Evolutionary conservation across 495 filamentous ascomycete species (phyloP).

Genomic region (Daldinia bambusicola): DNA sequence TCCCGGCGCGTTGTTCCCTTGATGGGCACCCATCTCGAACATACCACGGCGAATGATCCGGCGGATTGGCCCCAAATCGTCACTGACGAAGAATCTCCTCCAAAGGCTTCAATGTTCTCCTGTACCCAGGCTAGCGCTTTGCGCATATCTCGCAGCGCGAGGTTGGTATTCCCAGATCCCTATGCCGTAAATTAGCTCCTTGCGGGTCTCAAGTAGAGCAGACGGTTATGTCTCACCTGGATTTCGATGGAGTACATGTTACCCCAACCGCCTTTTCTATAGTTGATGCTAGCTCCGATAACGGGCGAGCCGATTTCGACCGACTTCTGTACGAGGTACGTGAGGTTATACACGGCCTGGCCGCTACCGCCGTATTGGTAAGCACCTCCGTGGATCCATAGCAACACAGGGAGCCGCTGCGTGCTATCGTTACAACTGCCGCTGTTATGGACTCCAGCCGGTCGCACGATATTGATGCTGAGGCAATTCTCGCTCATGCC

Average conservation of each 20-base stretch:
- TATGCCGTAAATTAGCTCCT: constrained; percentile 11
- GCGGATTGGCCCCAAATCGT: constrained; percentile 55
- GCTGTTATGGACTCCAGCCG: constrained; percentile 49
- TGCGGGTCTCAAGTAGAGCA: not conserved
- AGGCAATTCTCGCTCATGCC: constrained; percentile 73
- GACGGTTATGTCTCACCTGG: constrained; percentile 34
- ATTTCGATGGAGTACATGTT: constrained; percentile 61
- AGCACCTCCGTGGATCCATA: constrained; percentile 76
- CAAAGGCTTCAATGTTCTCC: constrained; percentile 67
- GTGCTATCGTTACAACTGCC: constrained; percentile 3
- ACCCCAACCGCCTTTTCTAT: constrained; percentile 56
- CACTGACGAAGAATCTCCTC: constrained; percentile 60
- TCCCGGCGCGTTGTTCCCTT: not conserved
- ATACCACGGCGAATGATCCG: constrained; percentile 50
- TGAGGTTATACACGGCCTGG: constrained; percentile 61
- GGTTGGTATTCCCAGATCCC: constrained; percentile 51
- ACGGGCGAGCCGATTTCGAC: constrained; percentile 58
- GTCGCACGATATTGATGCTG: constrained; percentile 71
- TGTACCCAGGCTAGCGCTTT: constrained; percentile 66
- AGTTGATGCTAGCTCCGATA: constrained; percentile 58
- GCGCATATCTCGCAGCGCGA: constrained; percentile 63
- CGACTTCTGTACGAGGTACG: constrained; percentile 57
- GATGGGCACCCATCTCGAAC: constrained; percentile 13
- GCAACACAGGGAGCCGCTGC: constrained; percentile 63
- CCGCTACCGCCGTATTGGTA: constrained; percentile 69